A percentile compares a stretch with the other conserved stretches of the same genome.
phyloP scores from a whole-genome alignment of 306 rosid species.

The Prunus kanzakura region DNA sequence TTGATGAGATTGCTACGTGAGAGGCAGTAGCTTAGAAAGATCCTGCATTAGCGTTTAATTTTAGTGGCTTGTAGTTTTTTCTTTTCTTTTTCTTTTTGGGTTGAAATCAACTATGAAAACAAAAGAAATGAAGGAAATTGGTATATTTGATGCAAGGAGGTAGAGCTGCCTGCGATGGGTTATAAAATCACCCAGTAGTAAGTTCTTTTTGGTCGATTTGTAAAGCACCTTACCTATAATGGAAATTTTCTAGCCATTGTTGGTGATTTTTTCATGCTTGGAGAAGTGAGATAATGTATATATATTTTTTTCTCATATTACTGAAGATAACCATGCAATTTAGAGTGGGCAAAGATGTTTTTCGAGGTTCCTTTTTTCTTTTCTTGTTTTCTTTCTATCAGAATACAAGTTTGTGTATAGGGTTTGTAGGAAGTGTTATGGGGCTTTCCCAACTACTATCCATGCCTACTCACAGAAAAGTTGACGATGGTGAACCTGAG shows the following conservation, averaged over 20 bases:
- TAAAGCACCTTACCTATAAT: slow-evolving; percentile 13
- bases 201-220: slow-evolving; percentile 5
- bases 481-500: too few species aligned
- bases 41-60: slow-evolving; percentile 11
- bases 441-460: too few species aligned
- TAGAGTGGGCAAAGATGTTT: too few species aligned
- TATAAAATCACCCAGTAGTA: slow-evolving; percentile 7
- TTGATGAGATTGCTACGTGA: slow-evolving; percentile 71
- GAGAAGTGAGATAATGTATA: background rate
- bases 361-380: too few species aligned
- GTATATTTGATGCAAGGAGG: background rate
- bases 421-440: too few species aligned
- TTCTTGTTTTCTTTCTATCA: too few species aligned
- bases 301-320: background rate
- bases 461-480: too few species aligned
- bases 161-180: slow-evolving; percentile 3
- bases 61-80: background rate
- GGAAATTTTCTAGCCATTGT: background rate
- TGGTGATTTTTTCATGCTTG: background rate
- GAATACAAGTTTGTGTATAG: too few species aligned
- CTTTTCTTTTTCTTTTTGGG: background rate
- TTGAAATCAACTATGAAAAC: background rate
- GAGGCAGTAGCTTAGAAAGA: slow-evolving; percentile 13
- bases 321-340: too few species aligned
- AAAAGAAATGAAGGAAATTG: background rate